Evolutionary conservation across 768 basidiomycete species (phyloP).

Genomic region (Pleurotus sapidus): DNA sequence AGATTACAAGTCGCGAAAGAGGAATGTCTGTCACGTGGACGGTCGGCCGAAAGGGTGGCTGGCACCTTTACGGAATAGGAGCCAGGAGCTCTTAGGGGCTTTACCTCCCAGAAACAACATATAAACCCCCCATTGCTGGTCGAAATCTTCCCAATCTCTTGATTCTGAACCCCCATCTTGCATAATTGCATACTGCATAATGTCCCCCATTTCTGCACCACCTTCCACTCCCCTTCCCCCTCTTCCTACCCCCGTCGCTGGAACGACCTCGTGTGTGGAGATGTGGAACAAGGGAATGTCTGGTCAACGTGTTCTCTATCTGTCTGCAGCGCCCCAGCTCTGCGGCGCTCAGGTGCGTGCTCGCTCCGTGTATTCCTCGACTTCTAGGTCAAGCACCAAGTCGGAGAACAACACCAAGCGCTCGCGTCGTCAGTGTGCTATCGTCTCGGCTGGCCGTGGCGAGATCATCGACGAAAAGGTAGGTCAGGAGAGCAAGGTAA

Average conservation of each 20-base stretch:
- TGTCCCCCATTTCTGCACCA: not conserved
- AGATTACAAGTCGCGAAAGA: too few relatives aligned
- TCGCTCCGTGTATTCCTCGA: not conserved
- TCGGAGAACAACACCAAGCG: not conserved
- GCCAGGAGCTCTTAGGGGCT: too few relatives aligned
- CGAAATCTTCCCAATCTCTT: too few relatives aligned
- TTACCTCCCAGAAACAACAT: too few relatives aligned
- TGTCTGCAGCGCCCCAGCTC: not conserved
- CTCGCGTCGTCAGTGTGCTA: not conserved
- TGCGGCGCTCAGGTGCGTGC: not conserved
- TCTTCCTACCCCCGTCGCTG: not conserved
- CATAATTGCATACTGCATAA: too few relatives aligned
- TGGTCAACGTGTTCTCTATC: not conserved
- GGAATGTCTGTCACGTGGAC: too few relatives aligned
- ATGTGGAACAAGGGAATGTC: not conserved
- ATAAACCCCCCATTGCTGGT: too few relatives aligned
- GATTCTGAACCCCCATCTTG: too few relatives aligned
- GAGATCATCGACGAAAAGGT: not conserved
- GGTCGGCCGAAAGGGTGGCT: too few relatives aligned
- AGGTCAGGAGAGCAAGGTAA: not conserved
- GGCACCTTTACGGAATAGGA: too few relatives aligned
- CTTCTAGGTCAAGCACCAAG: not conserved
- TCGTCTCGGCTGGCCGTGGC: not conserved
- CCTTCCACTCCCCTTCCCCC: not conserved
- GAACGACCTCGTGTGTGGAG: not conserved